These are phyloP conservation scores for Phialophora tarda DNA, from an alignment of 2,329 filamentous ascomycete genomes.

Conservation along the genomic window DNA sequence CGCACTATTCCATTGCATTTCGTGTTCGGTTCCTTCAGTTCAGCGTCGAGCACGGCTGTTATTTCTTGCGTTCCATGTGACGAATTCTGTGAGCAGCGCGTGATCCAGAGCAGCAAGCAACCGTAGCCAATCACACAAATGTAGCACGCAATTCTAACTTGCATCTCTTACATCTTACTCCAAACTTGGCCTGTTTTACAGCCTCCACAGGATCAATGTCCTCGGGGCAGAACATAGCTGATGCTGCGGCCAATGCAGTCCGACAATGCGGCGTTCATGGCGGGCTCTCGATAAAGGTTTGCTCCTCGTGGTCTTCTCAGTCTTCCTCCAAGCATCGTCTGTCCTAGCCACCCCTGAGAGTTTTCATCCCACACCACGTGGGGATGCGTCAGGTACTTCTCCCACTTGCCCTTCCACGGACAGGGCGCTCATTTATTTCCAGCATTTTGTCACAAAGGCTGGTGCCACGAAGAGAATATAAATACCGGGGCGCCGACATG, in stretches of 20 bases:
- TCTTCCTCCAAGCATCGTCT: constrained; percentile 1
- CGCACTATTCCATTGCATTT: not conserved
- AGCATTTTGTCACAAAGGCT: constrained; percentile 20
- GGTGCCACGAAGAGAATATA: constrained; percentile 9
- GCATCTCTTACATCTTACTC: not conserved
- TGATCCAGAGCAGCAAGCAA: not conserved
- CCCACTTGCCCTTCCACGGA: not conserved
- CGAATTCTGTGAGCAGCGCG: not conserved
- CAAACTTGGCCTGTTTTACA: not conserved
- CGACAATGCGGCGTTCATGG: constrained; percentile 22
- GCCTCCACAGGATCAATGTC: not conserved
- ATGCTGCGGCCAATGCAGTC: not conserved
- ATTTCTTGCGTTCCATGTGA: not conserved
- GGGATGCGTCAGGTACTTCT: constrained; percentile 4
- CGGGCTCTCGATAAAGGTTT: not conserved
- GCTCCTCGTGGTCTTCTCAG: constrained; percentile 6
- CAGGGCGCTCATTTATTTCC: not conserved
- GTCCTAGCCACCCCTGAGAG: constrained; percentile 8
- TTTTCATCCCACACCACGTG: not conserved
- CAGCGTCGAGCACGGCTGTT: not conserved
- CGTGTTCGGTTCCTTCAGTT: not conserved
- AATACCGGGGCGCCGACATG: constrained; percentile 8
- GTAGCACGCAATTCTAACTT: not conserved
- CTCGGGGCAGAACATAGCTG: not conserved
- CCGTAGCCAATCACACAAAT: not conserved